Evolutionary conservation across 2,329 filamentous ascomycete genomes (phyloP).

Genomic region (Thielaviopsis euricoi): DNA sequence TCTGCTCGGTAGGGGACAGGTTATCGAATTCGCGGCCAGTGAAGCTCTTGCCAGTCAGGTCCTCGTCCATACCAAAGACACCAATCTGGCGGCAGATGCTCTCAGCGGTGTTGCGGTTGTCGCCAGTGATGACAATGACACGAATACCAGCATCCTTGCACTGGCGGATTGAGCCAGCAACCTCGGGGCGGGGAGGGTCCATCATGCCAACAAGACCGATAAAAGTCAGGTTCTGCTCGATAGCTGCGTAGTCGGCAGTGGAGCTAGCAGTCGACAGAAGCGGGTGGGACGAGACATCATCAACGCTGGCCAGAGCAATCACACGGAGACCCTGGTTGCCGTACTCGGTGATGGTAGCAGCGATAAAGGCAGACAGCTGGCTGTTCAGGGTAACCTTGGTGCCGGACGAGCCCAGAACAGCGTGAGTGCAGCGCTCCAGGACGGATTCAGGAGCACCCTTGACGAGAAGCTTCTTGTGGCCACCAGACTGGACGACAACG

Average conservation of each 20-base stretch:
- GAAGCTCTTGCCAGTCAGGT: slow-evolving; percentile 81
- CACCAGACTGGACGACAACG: slow-evolving; percentile 60
- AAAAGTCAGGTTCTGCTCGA: slow-evolving; percentile 90
- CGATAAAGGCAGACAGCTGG: slow-evolving; percentile 52
- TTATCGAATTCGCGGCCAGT: slow-evolving; percentile 91
- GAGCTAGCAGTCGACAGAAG: slow-evolving; percentile 62
- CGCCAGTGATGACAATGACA: slow-evolving; percentile 94
- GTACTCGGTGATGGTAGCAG: slow-evolving; percentile 72
- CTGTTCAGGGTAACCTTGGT: slow-evolving; percentile 57
- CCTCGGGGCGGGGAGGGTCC: slow-evolving; percentile 88
- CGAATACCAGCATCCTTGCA: slow-evolving; percentile 89
- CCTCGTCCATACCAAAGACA: slow-evolving; percentile 67
- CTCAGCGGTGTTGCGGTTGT: slow-evolving; percentile 95
- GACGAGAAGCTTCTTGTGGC: slow-evolving; percentile 67
- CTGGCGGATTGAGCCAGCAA: slow-evolving; percentile 67
- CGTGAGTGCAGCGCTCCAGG: slow-evolving; percentile 77
- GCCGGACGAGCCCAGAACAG: slow-evolving; percentile 61
- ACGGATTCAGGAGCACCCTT: slow-evolving; percentile 95
- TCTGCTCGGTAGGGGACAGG: slow-evolving; percentile 60
- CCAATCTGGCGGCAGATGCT: slow-evolving; percentile 96
- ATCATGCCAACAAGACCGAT: slow-evolving; percentile 92
- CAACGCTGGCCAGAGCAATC: slow-evolving; percentile 77
- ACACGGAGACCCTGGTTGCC: slow-evolving; percentile 86
- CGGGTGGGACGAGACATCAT: slow-evolving; percentile 55
- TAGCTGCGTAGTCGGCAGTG: slow-evolving; percentile 63